Evolutionary conservation across 768 basidiomycete genomes (phyloP), one percentile per base, ranked within the genome.

Genomic region (Rhizopogon rudus): DNA sequence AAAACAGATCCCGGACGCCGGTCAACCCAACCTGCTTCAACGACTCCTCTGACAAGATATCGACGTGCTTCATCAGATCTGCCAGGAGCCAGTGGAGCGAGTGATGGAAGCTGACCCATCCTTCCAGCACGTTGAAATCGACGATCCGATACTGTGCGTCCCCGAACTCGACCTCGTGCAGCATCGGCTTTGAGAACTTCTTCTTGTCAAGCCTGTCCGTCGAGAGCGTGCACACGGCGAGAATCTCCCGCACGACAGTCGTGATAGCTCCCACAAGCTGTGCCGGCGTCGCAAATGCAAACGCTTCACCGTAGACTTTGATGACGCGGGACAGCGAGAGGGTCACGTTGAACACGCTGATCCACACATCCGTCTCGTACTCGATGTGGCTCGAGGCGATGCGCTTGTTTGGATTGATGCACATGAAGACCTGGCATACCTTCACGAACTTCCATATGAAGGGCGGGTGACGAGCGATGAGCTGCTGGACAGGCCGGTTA

Each of bases 311-410:
- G 57, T 93, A 91, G 1, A 87, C 87, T 65, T 93, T 91, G 75
- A 92, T 91, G 40, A 93, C 84, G 43, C 93, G 85, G 6, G 90
- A 88, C 25, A 99, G 73, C 35, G 92, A 94, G 9, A 96, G 81
- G 6, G 93, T 94, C 22, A 98, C 88, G 61, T 95, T 94, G 72
- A 98, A 98, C 13, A 97, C 92, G 62, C 87, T 91, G 58, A 97
- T 92, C 96, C 95, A 97, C 17, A 88, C 88, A 60, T 99, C 97
- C 31, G 89, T 88, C 73, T 99, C 97, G 73, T 91, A 99, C 69
- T 98, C 96, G 62, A 99, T 84, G 62, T 98, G 97, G 51, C 76
- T 87, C 29, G 81, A 79, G 5, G 78, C 83, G 17, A 88, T 92
- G 16, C 96, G 83, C 61, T 86, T 85, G 70, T 94, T 93, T 2